Evolutionary conservation across 805 yeast species (phyloP).

Genomic region (Candida berthetii): DNA sequence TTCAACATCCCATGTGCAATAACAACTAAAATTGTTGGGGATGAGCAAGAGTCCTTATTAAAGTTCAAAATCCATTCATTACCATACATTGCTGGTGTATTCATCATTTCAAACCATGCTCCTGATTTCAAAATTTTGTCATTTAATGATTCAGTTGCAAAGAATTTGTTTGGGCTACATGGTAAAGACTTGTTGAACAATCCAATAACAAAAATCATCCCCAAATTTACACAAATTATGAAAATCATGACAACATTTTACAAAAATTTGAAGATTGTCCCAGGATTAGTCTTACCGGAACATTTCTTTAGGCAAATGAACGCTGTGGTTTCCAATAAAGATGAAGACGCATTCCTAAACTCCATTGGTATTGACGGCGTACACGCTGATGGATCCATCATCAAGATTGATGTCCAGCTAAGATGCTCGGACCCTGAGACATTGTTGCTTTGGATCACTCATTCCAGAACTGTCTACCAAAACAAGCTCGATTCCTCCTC

Average conservation of each 20-base stretch:
- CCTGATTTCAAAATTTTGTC: conserved; percentile 46
- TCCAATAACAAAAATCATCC: conserved; percentile 53
- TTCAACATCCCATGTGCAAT: conserved; percentile 69
- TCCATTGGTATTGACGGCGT: conserved; percentile 64
- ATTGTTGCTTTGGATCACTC: conserved; percentile 79
- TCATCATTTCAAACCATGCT: conserved; percentile 50
- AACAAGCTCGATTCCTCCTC: conserved; percentile 1
- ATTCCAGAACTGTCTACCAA: conserved; percentile 44
- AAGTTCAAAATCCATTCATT: conserved; percentile 67
- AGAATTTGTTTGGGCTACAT: conserved; percentile 69
- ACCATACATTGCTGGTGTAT: conserved; percentile 85
- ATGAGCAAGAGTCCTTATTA: conserved; percentile 36
- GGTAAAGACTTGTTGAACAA: conserved; percentile 36
- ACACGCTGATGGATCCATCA: conserved; percentile 61
- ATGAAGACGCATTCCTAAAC: conserved; percentile 46
- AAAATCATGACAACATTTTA: conserved; percentile 25
- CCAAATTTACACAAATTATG: conserved; percentile 44
- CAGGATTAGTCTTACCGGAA: conserved; percentile 85
- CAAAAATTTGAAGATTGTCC: conserved; percentile 32
- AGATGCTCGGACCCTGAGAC: conserved; percentile 58
- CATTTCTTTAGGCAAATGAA: conserved; percentile 76
- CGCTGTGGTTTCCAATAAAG: conserved; percentile 9
- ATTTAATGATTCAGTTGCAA: conserved; percentile 72
- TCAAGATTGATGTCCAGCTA: conserved; percentile 75
- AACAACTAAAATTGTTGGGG: conserved; percentile 47